These are phyloP conservation scores for Cryptosporidium ryanae DNA, from an alignment of 169 alveolate genomes.

Conservation along the genomic window DNA sequence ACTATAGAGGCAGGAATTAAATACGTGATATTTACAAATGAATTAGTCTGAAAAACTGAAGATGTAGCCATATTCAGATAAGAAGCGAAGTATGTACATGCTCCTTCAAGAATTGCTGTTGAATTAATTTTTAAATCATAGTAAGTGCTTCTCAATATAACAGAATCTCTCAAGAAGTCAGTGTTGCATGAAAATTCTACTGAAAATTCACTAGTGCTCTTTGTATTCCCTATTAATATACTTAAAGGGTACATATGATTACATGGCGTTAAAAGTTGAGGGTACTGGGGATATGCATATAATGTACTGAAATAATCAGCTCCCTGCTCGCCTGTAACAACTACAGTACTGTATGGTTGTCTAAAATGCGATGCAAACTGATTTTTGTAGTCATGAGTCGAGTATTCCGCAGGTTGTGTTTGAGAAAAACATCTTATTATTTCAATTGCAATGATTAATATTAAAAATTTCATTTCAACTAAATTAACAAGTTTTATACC, in stretches of 20 bases:
- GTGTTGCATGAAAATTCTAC: constrained; percentile 47
- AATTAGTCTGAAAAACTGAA: constrained; percentile 56
- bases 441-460: not conserved
- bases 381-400: constrained; percentile 16
- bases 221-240: constrained; percentile 70
- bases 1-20: constrained; percentile 60
- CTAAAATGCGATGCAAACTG: constrained; percentile 68
- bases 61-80: constrained; percentile 62
- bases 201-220: constrained; percentile 42
- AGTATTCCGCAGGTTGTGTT: constrained; percentile 21
- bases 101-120: constrained; percentile 67
- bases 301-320: constrained; percentile 56
- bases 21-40: constrained; percentile 45
- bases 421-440: constrained; percentile 4
- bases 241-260: constrained; percentile 42
- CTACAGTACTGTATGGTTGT: constrained; percentile 34
- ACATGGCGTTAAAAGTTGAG: constrained; percentile 59
- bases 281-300: constrained; percentile 65
- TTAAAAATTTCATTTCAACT: constrained; percentile 1
- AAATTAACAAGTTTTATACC: not conserved
- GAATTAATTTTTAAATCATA: constrained; percentile 40
- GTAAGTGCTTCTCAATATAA: constrained; percentile 23
- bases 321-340: constrained; percentile 59
- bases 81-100: constrained; percentile 66
- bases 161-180: constrained; percentile 4